Conservation (phyloP, 108 stramenopile genomes). For the Discostella stelligeroides region DNA sequence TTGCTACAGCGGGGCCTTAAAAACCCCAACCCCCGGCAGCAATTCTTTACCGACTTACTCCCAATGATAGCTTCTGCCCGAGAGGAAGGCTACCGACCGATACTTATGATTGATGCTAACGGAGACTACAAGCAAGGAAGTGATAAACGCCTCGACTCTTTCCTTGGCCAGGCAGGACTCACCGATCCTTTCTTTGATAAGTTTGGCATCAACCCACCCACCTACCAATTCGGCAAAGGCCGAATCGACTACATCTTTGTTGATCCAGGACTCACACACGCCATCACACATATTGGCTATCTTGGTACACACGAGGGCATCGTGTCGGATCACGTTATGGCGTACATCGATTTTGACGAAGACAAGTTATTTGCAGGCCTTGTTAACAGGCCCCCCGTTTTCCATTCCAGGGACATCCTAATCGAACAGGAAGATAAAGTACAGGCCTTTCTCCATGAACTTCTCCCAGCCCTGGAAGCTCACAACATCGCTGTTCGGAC, state of each 20-base stretch:
- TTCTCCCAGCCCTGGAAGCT: no score
- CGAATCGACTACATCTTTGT: conserved; percentile 1
- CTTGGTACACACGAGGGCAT: no score
- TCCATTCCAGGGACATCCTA: no score
- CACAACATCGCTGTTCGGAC: no score
- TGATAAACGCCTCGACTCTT: not conserved
- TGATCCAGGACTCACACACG: not conserved
- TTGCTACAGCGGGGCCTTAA: not conserved
- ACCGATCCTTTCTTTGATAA: not conserved
- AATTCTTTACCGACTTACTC: not conserved
- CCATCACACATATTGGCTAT: no score
- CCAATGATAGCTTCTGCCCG: not conserved
- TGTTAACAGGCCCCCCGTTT: no score
- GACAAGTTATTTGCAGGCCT: no score
- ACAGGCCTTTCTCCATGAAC: no score
- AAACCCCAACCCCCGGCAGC: not conserved
- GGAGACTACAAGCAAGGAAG: not conserved
- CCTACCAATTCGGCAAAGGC: not conserved
- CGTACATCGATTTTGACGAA: no score
- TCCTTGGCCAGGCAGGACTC: not conserved
- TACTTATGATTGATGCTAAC: not conserved
- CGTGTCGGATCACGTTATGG: no score
- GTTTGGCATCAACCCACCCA: not conserved
- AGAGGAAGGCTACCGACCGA: not conserved
- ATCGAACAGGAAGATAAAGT: no score